These are phyloP conservation scores for Trypanosomatidae sp. DNA, from an alignment of 208 protist species.

Conservation along the genomic window DNA sequence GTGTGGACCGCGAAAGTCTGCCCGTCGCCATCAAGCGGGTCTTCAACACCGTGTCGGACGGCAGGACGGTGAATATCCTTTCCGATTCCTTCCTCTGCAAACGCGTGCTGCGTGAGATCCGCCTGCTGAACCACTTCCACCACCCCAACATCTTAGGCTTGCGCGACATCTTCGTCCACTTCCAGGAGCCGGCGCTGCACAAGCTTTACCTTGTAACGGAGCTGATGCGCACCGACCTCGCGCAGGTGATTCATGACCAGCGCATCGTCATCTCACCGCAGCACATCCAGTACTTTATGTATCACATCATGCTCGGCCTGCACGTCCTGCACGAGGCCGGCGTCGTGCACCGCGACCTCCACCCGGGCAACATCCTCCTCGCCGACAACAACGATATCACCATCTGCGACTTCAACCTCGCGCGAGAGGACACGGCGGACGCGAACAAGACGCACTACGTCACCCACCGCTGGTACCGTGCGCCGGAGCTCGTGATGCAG, in stretches of 20 bases:
- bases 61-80: conserved; percentile 79
- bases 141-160: conserved; percentile 97
- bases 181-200: conserved; percentile 80
- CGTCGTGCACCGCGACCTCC: conserved; percentile 92
- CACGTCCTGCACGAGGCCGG: conserved; percentile 93
- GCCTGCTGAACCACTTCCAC: conserved; percentile 95
- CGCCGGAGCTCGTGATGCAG: conserved; percentile 97
- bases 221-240: conserved; percentile 94
- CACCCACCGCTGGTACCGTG: conserved; percentile 97
- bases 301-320: conserved; percentile 94
- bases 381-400: conserved; percentile 93
- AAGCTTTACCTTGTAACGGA: conserved; percentile 97
- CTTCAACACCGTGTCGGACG: conserved; percentile 86
- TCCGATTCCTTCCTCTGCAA: conserved; percentile 90
- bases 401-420: conserved; percentile 97
- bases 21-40: conserved; percentile 87
- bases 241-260: conserved; percentile 94
- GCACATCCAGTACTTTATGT: conserved; percentile 97
- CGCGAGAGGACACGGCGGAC: conserved; percentile 85
- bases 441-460: conserved; percentile 94
- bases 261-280: conserved; percentile 94
- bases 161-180: conserved; percentile 92
- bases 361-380: conserved; percentile 88
- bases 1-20: conserved; percentile 54
- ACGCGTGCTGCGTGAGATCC: conserved; percentile 91